Percentiles rank a stretch among this genome's conserved stretches.
Evolutionary conservation across 2,329 filamentous ascomycete species (phyloP).

Genomic region (Dactylella cylindrospora): DNA sequence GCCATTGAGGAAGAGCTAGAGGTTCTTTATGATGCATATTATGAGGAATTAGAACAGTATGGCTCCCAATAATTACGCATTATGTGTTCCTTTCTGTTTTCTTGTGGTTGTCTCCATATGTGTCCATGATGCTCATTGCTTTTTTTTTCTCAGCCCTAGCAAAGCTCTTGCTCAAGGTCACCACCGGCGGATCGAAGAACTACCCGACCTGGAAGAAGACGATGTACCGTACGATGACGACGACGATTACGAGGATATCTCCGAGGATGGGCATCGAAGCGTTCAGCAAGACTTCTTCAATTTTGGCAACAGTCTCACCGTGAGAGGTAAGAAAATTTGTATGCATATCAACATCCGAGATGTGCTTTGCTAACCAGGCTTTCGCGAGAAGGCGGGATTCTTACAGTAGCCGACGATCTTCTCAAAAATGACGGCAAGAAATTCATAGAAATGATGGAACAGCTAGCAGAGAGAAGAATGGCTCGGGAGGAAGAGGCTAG

Average conservation of each 20-base stretch:
- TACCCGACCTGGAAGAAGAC: slow-evolving; percentile 58
- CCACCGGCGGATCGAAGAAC: slow-evolving; percentile 59
- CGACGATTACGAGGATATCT: slow-evolving; percentile 66
- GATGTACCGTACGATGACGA: slow-evolving; percentile 64
- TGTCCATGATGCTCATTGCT: slow-evolving; percentile 21
- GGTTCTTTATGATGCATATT: slow-evolving; percentile 96
- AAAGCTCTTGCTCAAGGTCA: slow-evolving; percentile 69
- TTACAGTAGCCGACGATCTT: slow-evolving; percentile 96
- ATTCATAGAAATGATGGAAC: slow-evolving; percentile 99
- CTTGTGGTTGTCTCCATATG: not conserved
- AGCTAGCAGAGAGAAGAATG: slow-evolving; percentile 95
- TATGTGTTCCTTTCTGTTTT: not conserved
- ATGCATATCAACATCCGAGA: not conserved
- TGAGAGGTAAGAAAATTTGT: slow-evolving; percentile 59
- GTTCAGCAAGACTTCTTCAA: slow-evolving; percentile 86
- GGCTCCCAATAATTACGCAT: slow-evolving; percentile 64
- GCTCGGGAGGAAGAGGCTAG: slow-evolving; percentile 89
- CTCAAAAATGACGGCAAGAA: slow-evolving; percentile 99
- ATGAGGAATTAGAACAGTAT: slow-evolving; percentile 96
- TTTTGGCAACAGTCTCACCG: slow-evolving; percentile 94
- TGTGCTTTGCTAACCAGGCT: slow-evolving; percentile 39
- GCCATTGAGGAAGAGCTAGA: slow-evolving; percentile 98
- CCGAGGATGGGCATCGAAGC: slow-evolving; percentile 63
- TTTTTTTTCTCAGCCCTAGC: slow-evolving; percentile 63
- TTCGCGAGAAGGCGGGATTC: slow-evolving; percentile 76